Conservation (phyloP, 2,329 filamentous ascomycete species). For the Fusarium odoratissimum region DNA sequence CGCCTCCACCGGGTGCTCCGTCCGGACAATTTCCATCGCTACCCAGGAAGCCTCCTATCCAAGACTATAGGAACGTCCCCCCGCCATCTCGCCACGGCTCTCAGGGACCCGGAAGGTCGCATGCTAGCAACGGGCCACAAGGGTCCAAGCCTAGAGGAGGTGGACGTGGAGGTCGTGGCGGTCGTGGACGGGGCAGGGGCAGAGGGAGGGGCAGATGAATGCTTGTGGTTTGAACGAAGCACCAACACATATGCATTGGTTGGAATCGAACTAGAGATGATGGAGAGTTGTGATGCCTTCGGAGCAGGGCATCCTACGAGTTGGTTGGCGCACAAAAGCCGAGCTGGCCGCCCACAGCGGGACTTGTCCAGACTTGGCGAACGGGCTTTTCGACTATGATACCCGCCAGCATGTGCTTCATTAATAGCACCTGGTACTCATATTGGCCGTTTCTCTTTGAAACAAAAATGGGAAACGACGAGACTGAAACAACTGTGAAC, state of each 20-base stretch:
- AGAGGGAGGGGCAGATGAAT: conserved; percentile 45
- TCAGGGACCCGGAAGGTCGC: conserved; percentile 21
- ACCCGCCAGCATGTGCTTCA: conserved; percentile 31
- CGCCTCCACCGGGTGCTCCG: conserved; percentile 40
- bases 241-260: background rate
- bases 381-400: conserved; percentile 36
- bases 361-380: conserved; percentile 31
- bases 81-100: conserved; percentile 41
- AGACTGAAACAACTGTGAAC: background rate
- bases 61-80: conserved; percentile 47
- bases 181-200: conserved; percentile 46
- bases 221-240: background rate
- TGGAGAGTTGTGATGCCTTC: conserved; percentile 23
- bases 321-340: conserved; percentile 37
- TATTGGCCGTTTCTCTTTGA: conserved; percentile 22
- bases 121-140: conserved; percentile 33
- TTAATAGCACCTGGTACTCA: background rate
- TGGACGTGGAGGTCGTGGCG: conserved; percentile 42
- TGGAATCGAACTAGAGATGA: conserved; percentile 17
- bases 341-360: conserved; percentile 22
- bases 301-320: conserved; percentile 18
- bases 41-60: conserved; percentile 47
- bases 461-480: conserved; percentile 16
- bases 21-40: conserved; percentile 43
- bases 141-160: conserved; percentile 35